Evolutionary conservation across 805 yeast genomes (phyloP), one percentile per base, ranked within the genome.

Genomic region (Metschnikowia bowlesiae): DNA sequence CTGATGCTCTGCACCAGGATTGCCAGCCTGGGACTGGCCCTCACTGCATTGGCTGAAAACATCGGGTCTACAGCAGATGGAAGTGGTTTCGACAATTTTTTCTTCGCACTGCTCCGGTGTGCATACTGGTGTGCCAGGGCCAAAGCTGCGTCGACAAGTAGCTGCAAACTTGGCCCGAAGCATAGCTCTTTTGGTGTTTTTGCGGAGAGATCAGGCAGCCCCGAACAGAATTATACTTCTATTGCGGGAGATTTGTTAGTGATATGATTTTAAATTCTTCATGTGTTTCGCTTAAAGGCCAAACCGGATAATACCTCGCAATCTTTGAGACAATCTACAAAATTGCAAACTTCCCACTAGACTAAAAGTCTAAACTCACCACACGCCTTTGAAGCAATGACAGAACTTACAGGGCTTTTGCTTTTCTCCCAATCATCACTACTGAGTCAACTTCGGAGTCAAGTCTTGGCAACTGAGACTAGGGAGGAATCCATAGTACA

Each of bases 1-100:
- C 60, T 49, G 44, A 57, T 43, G 52, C 59, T 53, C 33, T 57
- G 60, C 38, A 55, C 46, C 32, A 47, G 47, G 37, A 54, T 57
- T 38, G 48, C 59, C 55, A 50, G 57, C 39, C 46, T 45, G 40
- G 55, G 55, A 48, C 54, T 48, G 39, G 49, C 39, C 39, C 34
- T 49, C 35, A 46, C 48, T 44, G 50, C 34, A 13, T 49, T 31
- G 42, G 50, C 46, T 16, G 54, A 39, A 38, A 56, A 54, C 60
- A 56, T 56, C 29, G 42, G 18, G 34, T 28, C 26, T 14, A 10
- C 28, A 18, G 13, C 18, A 14, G 43, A 14, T 10, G n/a, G 8
- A 36, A 14, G 39, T 44, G 6, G 28, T 16, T 44, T 44, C 46
- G 46, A 34, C 46, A 44, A 44, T 35, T 44, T 44, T 44, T 44